Percentiles rank a stretch among this genome's conserved stretches.
Evolutionary conservation across 768 basidiomycete species (phyloP).

Genomic region (Lanmaoa pseudosensibilis): DNA sequence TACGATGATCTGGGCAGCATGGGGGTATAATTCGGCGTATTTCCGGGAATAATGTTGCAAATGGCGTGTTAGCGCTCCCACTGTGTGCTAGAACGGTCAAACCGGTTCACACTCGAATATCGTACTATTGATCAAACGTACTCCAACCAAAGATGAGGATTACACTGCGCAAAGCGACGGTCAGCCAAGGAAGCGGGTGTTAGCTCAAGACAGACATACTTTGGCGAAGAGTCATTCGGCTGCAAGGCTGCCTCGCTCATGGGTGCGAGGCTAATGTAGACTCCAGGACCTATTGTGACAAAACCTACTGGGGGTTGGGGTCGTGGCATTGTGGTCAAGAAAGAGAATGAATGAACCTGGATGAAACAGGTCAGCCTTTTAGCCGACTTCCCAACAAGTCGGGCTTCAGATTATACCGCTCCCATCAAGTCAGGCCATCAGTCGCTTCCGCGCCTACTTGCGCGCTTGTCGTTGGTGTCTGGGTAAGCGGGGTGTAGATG

Average conservation of each 20-base stretch:
- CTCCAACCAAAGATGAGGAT: conserved; percentile 35
- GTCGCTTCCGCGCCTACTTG: no score
- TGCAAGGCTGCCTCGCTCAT: not conserved
- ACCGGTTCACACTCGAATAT: not conserved
- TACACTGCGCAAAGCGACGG: conserved; percentile 11
- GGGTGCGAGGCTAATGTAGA: conserved; percentile 13
- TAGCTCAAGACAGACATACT: conserved; percentile 12
- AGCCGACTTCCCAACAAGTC: no score
- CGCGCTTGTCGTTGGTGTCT: not conserved
- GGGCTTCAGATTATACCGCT: no score
- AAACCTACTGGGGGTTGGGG: conserved; percentile 19
- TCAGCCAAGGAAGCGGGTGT: not conserved
- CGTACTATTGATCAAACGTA: conserved; percentile 7
- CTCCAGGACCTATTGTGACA: conserved; percentile 14
- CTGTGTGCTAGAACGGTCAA: conserved; percentile 3
- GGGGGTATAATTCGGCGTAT: conserved; percentile 28
- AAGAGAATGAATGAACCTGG: no score
- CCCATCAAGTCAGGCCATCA: not conserved
- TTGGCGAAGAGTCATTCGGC: conserved; percentile 14
- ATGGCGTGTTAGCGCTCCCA: conserved; percentile 29
- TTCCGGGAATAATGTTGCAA: conserved; percentile 25
- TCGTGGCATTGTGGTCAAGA: conserved; percentile 6
- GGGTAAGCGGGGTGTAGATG: not conserved
- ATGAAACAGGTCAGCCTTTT: not conserved
- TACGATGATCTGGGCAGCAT: conserved; percentile 29